Evolutionary conservation across 768 basidiomycete genomes (phyloP).

Genomic region (Termitomyces sp.): DNA sequence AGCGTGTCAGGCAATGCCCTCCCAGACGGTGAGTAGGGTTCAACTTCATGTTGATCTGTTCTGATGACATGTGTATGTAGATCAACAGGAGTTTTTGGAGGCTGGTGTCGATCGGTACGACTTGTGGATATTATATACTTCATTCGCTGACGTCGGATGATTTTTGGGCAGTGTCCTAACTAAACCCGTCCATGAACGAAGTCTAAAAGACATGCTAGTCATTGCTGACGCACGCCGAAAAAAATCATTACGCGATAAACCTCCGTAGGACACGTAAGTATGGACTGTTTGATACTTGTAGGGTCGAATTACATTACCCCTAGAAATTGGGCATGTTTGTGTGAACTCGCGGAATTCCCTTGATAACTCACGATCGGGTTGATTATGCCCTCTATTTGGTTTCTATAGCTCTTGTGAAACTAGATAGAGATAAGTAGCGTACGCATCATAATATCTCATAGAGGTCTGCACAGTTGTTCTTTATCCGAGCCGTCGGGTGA

Average conservation of each 20-base stretch:
- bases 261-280: slow-evolving; percentile 7
- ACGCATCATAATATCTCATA: not conserved
- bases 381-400: not conserved
- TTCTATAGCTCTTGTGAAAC: not conserved
- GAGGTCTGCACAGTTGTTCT: not conserved
- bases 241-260: slow-evolving; percentile 10
- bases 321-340: not conserved
- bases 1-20: slow-evolving; percentile 44
- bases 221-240: slow-evolving; percentile 43
- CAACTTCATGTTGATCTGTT: not conserved
- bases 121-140: not conserved
- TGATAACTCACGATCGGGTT: not conserved
- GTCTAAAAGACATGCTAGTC: slow-evolving; percentile 37
- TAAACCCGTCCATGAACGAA: slow-evolving; percentile 71
- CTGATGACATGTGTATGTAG: slow-evolving; percentile 32
- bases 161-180: slow-evolving; percentile 53
- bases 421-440: not conserved
- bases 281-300: not conserved
- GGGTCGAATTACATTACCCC: not conserved
- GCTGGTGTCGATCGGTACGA: slow-evolving; percentile 74
- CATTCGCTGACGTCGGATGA: not conserved
- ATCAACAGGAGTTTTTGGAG: slow-evolving; percentile 70
- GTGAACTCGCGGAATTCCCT: not conserved
- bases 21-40: slow-evolving; percentile 32
- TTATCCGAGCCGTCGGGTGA: slow-evolving; percentile 24